Evolutionary conservation across 306 rosid genomes (phyloP).

Genomic region (Prunus padus): DNA sequence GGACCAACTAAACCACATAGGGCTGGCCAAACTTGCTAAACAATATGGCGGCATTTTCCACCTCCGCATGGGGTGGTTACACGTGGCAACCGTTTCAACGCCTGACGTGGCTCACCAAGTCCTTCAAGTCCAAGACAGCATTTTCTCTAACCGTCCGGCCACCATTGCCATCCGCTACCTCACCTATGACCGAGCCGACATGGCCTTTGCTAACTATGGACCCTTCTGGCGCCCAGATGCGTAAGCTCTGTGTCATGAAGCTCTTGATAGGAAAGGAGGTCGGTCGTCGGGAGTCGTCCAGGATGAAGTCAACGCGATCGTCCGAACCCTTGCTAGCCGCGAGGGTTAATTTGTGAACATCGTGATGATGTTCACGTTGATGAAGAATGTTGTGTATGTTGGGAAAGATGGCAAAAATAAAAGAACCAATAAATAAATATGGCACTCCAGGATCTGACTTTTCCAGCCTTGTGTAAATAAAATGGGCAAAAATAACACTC

Average conservation of each 20-base stretch:
- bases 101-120: slow-evolving; percentile 68
- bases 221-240: slow-evolving; percentile 96
- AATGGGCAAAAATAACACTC: too few relatives aligned
- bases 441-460: too few relatives aligned
- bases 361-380: slow-evolving; percentile 62
- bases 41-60: slow-evolving; percentile 72
- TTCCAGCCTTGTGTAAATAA: too few relatives aligned
- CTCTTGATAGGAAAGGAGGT: slow-evolving; percentile 71
- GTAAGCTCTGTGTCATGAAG: slow-evolving; percentile 79
- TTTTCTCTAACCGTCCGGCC: slow-evolving; percentile 80
- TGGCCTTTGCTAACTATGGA: slow-evolving; percentile 92
- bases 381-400: slow-evolving; percentile 48
- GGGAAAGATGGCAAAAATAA: too few relatives aligned
- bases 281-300: slow-evolving; percentile 70
- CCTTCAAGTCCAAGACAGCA: slow-evolving; percentile 70
- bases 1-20: slow-evolving; percentile 80
- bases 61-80: slow-evolving; percentile 79
- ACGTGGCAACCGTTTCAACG: slow-evolving; percentile 48
- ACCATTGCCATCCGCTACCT: slow-evolving; percentile 76
- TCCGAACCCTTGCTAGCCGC: slow-evolving; percentile 19
- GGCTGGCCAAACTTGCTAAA: slow-evolving; percentile 56
- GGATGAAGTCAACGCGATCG: slow-evolving; percentile 55
- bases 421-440: too few relatives aligned
- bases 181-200: slow-evolving; percentile 82
- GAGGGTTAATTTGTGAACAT: slow-evolving; percentile 47